Evolutionary conservation across 2,329 filamentous ascomycete species (phyloP).

Genomic region (Aspergillus tamarii): DNA sequence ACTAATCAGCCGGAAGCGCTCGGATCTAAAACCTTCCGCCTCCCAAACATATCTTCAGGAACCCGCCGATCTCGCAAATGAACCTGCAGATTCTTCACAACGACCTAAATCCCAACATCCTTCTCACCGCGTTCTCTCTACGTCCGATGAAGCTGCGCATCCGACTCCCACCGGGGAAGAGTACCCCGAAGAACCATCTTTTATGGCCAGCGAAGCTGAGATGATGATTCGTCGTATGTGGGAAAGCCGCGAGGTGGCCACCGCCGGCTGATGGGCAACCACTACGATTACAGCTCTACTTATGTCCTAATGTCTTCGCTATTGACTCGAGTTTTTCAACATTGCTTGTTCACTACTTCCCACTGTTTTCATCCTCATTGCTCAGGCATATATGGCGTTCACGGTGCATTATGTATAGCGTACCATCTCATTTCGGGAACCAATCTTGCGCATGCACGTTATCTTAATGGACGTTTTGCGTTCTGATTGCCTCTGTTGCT

Average conservation of each 20-base stretch:
- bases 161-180: conserved; percentile 25
- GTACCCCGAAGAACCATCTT: conserved; percentile 27
- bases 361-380: not conserved
- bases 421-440: conserved; percentile 12
- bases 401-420: conserved; percentile 18
- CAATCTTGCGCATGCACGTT: not conserved
- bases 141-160: conserved; percentile 37
- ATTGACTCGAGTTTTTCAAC: conserved; percentile 8
- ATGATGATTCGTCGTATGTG: conserved; percentile 49
- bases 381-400: conserved; percentile 11
- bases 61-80: conserved; percentile 35
- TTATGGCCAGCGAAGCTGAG: conserved; percentile 34
- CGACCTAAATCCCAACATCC: conserved; percentile 32
- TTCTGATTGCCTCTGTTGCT: not conserved
- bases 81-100: conserved; percentile 27
- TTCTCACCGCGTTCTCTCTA: conserved; percentile 39
- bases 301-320: conserved; percentile 5
- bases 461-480: not conserved
- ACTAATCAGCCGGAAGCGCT: conserved; percentile 24
- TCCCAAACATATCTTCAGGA: conserved; percentile 38
- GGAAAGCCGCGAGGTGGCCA: conserved; percentile 47
- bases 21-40: conserved; percentile 27
- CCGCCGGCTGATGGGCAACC: conserved; percentile 31
- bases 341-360: conserved; percentile 5
- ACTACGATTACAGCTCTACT: not conserved